phyloP scores from a whole-genome alignment of 202 grass and related monocot species.

The Eragrostis tef region DNA sequence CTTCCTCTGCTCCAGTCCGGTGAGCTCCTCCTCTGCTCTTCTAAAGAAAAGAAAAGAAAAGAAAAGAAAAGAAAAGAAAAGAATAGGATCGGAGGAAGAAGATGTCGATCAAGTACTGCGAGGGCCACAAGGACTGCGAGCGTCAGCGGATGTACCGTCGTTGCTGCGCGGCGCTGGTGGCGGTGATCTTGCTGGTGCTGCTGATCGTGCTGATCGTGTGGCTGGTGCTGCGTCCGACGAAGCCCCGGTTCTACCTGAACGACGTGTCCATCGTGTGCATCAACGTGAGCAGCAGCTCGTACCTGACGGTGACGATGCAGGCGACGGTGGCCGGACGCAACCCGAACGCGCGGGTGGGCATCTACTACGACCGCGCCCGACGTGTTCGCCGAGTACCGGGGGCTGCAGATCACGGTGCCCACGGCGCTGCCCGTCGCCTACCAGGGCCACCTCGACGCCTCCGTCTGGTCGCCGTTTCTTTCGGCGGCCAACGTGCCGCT shows the following conservation, averaged over 20 bases:
- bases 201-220: constrained; percentile 68
- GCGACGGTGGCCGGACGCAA: constrained; percentile 66
- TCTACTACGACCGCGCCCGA: constrained; percentile 75
- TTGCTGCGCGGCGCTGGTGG: constrained; percentile 39
- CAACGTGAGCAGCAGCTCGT: constrained; percentile 54
- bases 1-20: neutral
- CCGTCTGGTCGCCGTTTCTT: constrained; percentile 71
- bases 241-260: constrained; percentile 71
- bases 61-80: no score
- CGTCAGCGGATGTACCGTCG: constrained; percentile 33
- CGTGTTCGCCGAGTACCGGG: constrained; percentile 66
- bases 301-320: constrained; percentile 63
- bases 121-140: constrained; percentile 57
- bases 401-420: constrained; percentile 60
- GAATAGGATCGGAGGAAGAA: no score
- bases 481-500: constrained; percentile 49
- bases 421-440: constrained; percentile 62
- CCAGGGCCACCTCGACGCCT: constrained; percentile 63
- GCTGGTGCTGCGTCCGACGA: constrained; percentile 69
- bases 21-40: neutral
- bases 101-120: constrained; percentile 77
- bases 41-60: no score
- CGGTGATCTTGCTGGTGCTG: constrained; percentile 43
- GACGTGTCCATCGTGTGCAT: constrained; percentile 61
- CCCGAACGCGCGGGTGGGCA: constrained; percentile 66